Evolutionary conservation across 2,329 filamentous ascomycete genomes (phyloP).

Genomic region (Monosporascus sp.): DNA sequence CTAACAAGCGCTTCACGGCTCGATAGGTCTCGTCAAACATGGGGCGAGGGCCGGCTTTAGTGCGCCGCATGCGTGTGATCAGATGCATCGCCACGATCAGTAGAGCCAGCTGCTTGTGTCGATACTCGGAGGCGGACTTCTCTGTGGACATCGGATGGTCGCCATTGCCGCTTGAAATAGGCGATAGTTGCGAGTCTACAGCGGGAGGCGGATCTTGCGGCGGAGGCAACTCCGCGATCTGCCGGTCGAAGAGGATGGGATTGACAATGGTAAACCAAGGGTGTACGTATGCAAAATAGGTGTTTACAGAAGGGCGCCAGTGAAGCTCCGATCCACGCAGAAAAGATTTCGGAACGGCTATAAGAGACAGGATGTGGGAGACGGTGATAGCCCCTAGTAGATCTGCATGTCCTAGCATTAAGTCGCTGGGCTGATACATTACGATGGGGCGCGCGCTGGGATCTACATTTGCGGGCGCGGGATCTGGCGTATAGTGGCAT

Average conservation of each 20-base stretch:
- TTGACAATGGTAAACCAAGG: constrained; percentile 37
- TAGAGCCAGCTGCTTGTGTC: constrained; percentile 28
- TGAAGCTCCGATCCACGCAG: constrained; percentile 19
- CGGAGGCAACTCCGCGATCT: constrained; percentile 18
- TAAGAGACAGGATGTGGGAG: constrained; percentile 32
- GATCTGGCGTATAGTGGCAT: constrained; percentile 26
- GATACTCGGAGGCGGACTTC: constrained; percentile 8
- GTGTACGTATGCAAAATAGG: constrained; percentile 36
- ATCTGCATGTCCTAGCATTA: constrained; percentile 20
- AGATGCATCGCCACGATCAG: constrained; percentile 39
- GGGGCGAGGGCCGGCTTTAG: constrained; percentile 26
- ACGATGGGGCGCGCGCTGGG: constrained; percentile 19
- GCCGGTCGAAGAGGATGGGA: constrained; percentile 31
- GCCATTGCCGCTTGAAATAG: constrained; percentile 9
- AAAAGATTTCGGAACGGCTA: constrained; percentile 23
- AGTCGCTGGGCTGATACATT: constrained; percentile 24
- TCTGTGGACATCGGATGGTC: constrained; percentile 8
- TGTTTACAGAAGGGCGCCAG: constrained; percentile 32
- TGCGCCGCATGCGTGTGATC: constrained; percentile 32
- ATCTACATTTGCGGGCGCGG: constrained; percentile 16
- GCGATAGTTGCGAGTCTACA: constrained; percentile 14
- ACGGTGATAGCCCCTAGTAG: constrained; percentile 30
- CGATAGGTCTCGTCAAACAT: constrained; percentile 37
- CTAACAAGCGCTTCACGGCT: constrained; percentile 32
- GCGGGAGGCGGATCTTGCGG: constrained; percentile 11